Conservation (phyloP, 2,329 filamentous ascomycete genomes). For the Chalaropsis ovoidea region DNA sequence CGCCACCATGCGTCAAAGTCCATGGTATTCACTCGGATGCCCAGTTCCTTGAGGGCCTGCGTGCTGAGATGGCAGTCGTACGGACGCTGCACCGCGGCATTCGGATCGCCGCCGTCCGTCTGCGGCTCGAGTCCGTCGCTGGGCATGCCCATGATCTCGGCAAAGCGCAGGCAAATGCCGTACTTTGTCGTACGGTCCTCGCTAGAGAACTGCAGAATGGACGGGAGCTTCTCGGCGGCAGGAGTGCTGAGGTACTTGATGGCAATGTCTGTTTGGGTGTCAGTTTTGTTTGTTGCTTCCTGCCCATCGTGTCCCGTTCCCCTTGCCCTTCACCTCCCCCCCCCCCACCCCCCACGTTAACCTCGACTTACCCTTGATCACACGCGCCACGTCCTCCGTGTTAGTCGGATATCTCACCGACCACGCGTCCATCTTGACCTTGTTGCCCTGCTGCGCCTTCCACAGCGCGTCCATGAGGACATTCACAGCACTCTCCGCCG, state of each 20-base stretch:
- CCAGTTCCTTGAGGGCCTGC: slow-evolving; percentile 58
- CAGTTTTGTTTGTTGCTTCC: too few species aligned
- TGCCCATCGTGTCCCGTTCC: not conserved
- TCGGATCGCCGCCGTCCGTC: slow-evolving; percentile 60
- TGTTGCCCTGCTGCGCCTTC: slow-evolving; percentile 55
- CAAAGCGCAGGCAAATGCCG: slow-evolving; percentile 70
- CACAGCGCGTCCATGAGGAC: slow-evolving; percentile 65
- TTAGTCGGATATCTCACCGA: slow-evolving; percentile 77
- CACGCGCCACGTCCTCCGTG: slow-evolving; percentile 73
- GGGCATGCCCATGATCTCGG: slow-evolving; percentile 66
- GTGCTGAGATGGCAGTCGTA: slow-evolving; percentile 86
- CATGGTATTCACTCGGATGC: slow-evolving; percentile 61
- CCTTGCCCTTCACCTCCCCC: not conserved
- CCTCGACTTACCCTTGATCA: slow-evolving; percentile 51
- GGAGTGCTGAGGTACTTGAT: slow-evolving; percentile 51
- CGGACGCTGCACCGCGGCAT: slow-evolving; percentile 62
- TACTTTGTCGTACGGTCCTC: slow-evolving; percentile 85
- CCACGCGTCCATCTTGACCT: slow-evolving; percentile 77
- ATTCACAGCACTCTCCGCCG: slow-evolving; percentile 74
- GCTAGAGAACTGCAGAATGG: slow-evolving; percentile 71
- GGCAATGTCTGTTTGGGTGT: slow-evolving; percentile 48
- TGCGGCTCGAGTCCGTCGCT: slow-evolving; percentile 59
- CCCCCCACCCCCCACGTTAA: not conserved
- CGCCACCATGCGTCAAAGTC: slow-evolving; percentile 78
- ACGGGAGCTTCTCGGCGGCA: slow-evolving; percentile 49